These are phyloP conservation scores for Fusarium heterosporum DNA, from an alignment of 2,329 filamentous ascomycete genomes.

Conservation along the genomic window DNA sequence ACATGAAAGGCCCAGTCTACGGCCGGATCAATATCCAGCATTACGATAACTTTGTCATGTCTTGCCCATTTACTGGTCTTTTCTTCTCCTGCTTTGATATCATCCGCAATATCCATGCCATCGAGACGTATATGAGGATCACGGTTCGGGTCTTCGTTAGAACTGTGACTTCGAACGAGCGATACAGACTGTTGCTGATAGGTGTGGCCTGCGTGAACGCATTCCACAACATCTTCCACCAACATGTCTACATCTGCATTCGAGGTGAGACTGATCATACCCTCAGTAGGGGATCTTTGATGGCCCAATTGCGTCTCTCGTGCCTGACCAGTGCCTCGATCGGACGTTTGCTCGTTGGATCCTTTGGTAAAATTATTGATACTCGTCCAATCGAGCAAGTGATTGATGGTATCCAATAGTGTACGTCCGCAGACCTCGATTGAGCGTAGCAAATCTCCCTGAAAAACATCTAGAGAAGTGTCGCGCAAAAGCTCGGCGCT, in stretches of 20 bases:
- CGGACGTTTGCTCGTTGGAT: constrained; percentile 1
- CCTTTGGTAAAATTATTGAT: constrained; percentile 58
- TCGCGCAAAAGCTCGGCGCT: constrained; percentile 65
- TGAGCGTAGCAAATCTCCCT: constrained; percentile 60
- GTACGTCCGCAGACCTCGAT: constrained; percentile 64
- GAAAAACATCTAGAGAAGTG: constrained; percentile 59
- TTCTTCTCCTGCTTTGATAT: not conserved
- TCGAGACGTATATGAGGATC: constrained; percentile 25
- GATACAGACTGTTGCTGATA: constrained; percentile 38
- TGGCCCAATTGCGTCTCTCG: not conserved
- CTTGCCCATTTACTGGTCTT: not conserved
- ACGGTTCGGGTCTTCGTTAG: not conserved
- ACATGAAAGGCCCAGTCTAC: constrained; percentile 65
- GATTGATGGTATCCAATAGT: constrained; percentile 65
- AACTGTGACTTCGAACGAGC: constrained; percentile 1
- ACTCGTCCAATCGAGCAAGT: constrained; percentile 66
- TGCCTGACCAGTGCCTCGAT: not conserved
- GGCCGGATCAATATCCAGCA: constrained; percentile 56
- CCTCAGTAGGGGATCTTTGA: constrained; percentile 14
- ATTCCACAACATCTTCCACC: constrained; percentile 61
- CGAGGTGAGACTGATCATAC: constrained; percentile 34
- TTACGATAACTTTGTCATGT: constrained; percentile 37
- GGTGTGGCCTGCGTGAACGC: constrained; percentile 56
- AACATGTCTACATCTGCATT: constrained; percentile 52
- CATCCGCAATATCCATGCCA: constrained; percentile 28